Evolutionary conservation across 2,329 filamentous ascomycete species (phyloP).

Genomic region (Ophiognomonia clavigignenti-juglandacearum): DNA sequence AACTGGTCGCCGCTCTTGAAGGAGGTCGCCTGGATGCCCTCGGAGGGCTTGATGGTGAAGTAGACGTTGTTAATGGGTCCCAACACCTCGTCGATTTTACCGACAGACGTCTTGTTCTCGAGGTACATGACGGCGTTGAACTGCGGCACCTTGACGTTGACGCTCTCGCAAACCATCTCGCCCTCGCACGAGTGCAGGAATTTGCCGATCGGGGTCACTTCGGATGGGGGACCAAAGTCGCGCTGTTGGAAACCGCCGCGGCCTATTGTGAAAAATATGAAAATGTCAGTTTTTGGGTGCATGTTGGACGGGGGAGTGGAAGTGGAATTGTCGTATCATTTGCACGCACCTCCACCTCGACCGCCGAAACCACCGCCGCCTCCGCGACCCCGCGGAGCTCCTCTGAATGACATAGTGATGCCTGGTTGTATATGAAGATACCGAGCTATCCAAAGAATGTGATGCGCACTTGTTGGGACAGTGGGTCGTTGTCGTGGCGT

Average conservation of each 20-base stretch:
- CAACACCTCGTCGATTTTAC: constrained; percentile 97
- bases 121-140: constrained; percentile 99
- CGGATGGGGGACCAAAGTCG: constrained; percentile 58
- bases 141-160: constrained; percentile 93
- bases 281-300: too few species aligned
- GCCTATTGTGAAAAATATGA: constrained; percentile 36
- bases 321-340: not conserved
- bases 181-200: constrained; percentile 95
- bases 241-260: constrained; percentile 56
- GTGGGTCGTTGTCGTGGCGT: not conserved
- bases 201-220: constrained; percentile 78
- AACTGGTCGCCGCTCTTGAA: constrained; percentile 98
- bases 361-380: constrained; percentile 44
- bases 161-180: constrained; percentile 95
- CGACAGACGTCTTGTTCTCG: constrained; percentile 95
- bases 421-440: not conserved
- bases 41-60: constrained; percentile 96
- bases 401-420: constrained; percentile 57
- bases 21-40: constrained; percentile 89
- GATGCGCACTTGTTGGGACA: not conserved
- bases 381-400: constrained; percentile 41
- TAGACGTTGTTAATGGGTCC: constrained; percentile 96
- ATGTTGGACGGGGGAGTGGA: too few species aligned
- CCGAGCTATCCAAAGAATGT: too few species aligned
- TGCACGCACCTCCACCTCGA: constrained; percentile 40